Base-by-base conservation (phyloP, 345 rosid genomes). In the Physaria fendleri region DNA sequence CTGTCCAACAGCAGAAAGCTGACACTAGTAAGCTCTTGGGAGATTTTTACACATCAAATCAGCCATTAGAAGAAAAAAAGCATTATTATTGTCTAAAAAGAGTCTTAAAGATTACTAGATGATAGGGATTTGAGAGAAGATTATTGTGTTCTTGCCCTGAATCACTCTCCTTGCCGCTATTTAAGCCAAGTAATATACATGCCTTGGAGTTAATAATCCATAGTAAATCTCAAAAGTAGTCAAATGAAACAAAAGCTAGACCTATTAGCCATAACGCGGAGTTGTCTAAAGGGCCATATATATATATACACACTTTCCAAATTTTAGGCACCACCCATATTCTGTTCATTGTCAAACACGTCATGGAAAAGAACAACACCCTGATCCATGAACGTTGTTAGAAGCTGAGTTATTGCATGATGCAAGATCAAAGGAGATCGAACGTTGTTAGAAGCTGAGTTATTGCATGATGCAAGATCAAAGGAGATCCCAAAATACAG, bases 261-360 rank as follows among this genome's bases (percentile, higher is more conserved):
- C 97, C 97, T 86, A 81, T 79, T 83, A 59, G 92, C 88, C 35
- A 93, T 90, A 77, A 93, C 74, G 38, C 97, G 94, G 50, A 93
- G 99, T 71, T 93, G 99, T 79, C 87, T 87, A 78, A 89, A 93
- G 37, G 99, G 99, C 95, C 95, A 93, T 77, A 93, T 93, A 82
- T 93, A 93, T 20, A 93, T 97, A 76, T 97, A n/a, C n/a, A n/a
- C n/a, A n/a, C n/a, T n/a, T n/a, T n/a, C n/a, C n/a, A n/a, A n/a
- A n/a, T n/a, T 82, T 75, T 81, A 94, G 64, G 99, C 82, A 70
- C 91, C 90, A 24, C 91, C 92, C 64, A 82, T 84, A 77, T 84
- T 83, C 72, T 82, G 86, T 25, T 84, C 83, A 45, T 89, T 89
- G 78, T 93, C 89, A 75, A 82, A 87, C 39, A 82, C 94, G 47